phyloP scores from a whole-genome alignment of 164 flowering plant species.

The Magnolia changhungtana region DNA sequence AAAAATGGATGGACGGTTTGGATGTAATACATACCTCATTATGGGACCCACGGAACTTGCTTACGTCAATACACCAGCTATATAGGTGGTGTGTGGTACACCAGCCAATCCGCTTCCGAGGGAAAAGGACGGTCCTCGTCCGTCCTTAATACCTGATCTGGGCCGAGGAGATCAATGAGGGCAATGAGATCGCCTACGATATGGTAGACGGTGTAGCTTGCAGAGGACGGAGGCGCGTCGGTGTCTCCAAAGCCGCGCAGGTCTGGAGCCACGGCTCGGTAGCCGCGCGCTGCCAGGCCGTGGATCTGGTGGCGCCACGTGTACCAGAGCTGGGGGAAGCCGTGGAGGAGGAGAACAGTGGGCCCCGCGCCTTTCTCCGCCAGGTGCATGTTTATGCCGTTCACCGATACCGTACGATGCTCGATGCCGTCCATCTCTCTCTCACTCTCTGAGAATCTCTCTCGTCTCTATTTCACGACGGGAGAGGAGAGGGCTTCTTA shows the following conservation, averaged over 20 bases:
- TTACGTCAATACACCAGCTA: no score
- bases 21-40: no score
- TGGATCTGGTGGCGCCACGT: slow-evolving; percentile 41
- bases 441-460: no score
- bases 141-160: slow-evolving; percentile 27
- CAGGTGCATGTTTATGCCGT: slow-evolving; percentile 41
- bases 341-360: slow-evolving; percentile 29
- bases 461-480: not conserved
- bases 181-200: slow-evolving; percentile 68
- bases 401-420: slow-evolving; percentile 18
- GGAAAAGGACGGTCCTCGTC: no score
- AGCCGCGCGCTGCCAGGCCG: slow-evolving; percentile 46
- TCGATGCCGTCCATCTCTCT: not conserved
- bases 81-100: no score
- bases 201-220: slow-evolving; percentile 49
- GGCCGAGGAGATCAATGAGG: slow-evolving; percentile 44
- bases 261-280: slow-evolving; percentile 62
- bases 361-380: slow-evolving; percentile 38
- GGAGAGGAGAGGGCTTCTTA: no score
- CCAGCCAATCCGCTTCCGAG: no score
- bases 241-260: slow-evolving; percentile 78
- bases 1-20: no score
- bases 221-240: slow-evolving; percentile 47
- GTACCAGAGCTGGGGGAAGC: slow-evolving; percentile 44
- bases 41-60: no score